phyloP scores from a whole-genome alignment of 2,329 filamentous ascomycete species.

The Calonectria honghensis region DNA sequence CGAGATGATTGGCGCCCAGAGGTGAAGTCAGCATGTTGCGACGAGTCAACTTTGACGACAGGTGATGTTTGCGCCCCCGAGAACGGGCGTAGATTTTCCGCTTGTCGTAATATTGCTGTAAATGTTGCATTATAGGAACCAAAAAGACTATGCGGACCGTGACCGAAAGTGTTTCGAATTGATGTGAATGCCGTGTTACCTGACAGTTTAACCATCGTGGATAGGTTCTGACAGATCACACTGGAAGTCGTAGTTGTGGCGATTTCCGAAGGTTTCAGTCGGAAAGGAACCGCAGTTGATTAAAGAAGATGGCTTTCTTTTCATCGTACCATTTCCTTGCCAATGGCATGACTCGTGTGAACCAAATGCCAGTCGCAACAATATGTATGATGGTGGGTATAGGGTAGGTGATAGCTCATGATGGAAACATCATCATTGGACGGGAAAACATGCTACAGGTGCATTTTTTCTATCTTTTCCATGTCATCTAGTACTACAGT shows the following conservation, averaged over 20 bases:
- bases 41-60: constrained; percentile 22
- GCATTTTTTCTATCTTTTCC: neutral
- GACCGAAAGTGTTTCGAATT: constrained; percentile 6
- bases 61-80: neutral
- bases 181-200: constrained; percentile 15
- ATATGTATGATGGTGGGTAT: neutral
- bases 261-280: neutral
- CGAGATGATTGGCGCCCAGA: neutral
- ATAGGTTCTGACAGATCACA: neutral
- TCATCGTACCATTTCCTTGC: neutral
- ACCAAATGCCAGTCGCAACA: neutral
- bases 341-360: constrained; percentile 4
- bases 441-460: neutral
- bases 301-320: neutral
- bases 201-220: neutral
- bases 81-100: neutral
- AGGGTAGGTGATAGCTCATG: constrained; percentile 4
- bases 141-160: constrained; percentile 2
- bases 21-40: neutral
- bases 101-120: too few relatives aligned
- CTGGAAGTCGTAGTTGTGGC: neutral
- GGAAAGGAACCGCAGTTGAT: neutral
- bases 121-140: neutral
- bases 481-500: too few relatives aligned
- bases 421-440: constrained; percentile 16